Conservation (phyloP, 306 rosid species). For the Pyrus bretschneideri region DNA sequence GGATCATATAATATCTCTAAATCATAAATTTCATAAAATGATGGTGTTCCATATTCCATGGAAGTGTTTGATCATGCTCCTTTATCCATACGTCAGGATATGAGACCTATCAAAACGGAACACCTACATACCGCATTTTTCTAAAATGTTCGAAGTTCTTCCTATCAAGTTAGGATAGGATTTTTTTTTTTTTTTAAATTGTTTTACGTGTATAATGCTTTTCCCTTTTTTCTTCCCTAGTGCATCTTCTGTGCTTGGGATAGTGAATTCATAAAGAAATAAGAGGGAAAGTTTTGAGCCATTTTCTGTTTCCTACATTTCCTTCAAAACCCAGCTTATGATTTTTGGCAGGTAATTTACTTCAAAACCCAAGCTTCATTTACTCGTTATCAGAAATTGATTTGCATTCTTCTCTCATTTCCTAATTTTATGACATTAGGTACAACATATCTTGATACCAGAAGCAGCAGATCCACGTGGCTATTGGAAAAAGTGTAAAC, state of each 20-base stretch:
- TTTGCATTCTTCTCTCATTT: slow-evolving; percentile 3
- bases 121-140: neutral
- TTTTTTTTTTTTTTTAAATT: neutral
- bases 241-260: neutral
- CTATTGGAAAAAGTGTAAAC: slow-evolving; percentile 70
- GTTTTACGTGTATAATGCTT: neutral
- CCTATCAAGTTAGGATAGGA: neutral
- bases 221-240: slow-evolving; percentile 1
- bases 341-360: slow-evolving; percentile 82
- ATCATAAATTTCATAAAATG: neutral
- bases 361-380: slow-evolving; percentile 17
- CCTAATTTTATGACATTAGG: slow-evolving; percentile 34
- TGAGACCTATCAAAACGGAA: neutral
- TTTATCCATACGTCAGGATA: neutral
- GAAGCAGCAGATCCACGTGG: slow-evolving; percentile 52
- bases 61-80: no score
- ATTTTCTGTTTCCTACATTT: slow-evolving; percentile 20
- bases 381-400: neutral
- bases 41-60: neutral
- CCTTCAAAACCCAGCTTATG: slow-evolving; percentile 60
- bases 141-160: neutral
- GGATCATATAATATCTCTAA: neutral
- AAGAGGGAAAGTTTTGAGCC: neutral
- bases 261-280: neutral
- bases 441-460: slow-evolving; percentile 82